Evolutionary conservation across 352 stramenopile genomes (phyloP), one percentile per base, ranked within the genome.

Genomic region (Peronospora destructor): DNA sequence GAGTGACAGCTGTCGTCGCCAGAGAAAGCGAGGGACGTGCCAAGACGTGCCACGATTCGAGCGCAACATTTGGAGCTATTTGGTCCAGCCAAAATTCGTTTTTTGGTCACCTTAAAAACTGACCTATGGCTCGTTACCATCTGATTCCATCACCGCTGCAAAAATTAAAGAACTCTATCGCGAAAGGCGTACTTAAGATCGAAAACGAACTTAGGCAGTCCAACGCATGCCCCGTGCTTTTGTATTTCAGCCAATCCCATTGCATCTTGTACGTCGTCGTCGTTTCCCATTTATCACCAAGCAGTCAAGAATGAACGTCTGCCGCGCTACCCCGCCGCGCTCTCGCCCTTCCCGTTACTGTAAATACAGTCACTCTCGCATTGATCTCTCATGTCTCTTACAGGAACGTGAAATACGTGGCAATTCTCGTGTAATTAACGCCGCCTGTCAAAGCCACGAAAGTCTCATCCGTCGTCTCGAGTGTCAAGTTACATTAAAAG

Each of bases 391-490:
- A 11, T 47, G 45, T n/a, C 66, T 88, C 28, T 52, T 88, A 5
- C 56, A 64, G 2, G 66, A 88, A 53, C 71, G 77, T 23, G 75
- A 87, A 49, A 42, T 69, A 41, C 67, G 53, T 10, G 77, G 73
- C 23, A 84, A 81, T 52, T 51, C 61, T n/a, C 53, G 53, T 25
- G 53, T 59, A 17, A 66, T 85, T 21, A 51, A 76, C 61, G 52
- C 58, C 19, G 61, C 66, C 4, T 65, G 73, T 23, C 76, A 87
- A 14, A 60, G 70, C 39, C 80, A 91, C 57, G 67, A 53, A 19
- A 71, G 63, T 23, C 53, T 91, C 11, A 64, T 91, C 28, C 66
- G 66, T 11, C 80, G 78, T 0, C 61, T 92, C 12, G 64, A 58
- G 14, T 76, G 74, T 33, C 73, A 87, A 42, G 60, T 60, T 2